These are phyloP conservation scores for Boletus sp. DNA, from an alignment of 768 basidiomycete genomes.

Conservation along the genomic window DNA sequence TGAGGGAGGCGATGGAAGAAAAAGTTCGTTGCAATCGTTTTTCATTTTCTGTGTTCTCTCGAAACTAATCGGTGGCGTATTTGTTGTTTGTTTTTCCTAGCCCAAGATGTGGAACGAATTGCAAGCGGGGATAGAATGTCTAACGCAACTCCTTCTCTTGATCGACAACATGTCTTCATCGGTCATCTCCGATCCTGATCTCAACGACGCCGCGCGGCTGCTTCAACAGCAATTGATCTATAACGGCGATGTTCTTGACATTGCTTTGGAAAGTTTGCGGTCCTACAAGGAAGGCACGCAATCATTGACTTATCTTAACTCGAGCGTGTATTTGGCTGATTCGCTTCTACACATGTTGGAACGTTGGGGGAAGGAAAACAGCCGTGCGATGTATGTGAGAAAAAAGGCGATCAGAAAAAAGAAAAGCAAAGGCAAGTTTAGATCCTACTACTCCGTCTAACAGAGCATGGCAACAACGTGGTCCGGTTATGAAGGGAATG, in stretches of 20 bases:
- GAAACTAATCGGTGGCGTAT: slow-evolving; percentile 10
- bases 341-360: slow-evolving; percentile 88
- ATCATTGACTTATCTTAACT: slow-evolving; percentile 77
- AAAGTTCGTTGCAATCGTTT: slow-evolving; percentile 52
- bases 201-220: slow-evolving; percentile 73
- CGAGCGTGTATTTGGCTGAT: slow-evolving; percentile 80
- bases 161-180: slow-evolving; percentile 78
- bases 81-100: slow-evolving; percentile 37
- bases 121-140: slow-evolving; percentile 90
- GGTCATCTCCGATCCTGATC: slow-evolving; percentile 34
- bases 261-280: slow-evolving; percentile 72
- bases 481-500: slow-evolving; percentile 31
- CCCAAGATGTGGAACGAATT: slow-evolving; percentile 93
- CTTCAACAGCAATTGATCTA: slow-evolving; percentile 92
- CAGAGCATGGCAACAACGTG: slow-evolving; percentile 10
- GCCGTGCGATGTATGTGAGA: slow-evolving; percentile 68
- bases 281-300: slow-evolving; percentile 80
- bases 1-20: slow-evolving; percentile 87
- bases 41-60: not conserved
- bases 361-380: slow-evolving; percentile 72
- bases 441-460: slow-evolving; percentile 20
- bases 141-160: slow-evolving; percentile 86
- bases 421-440: slow-evolving; percentile 46
- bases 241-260: slow-evolving; percentile 91
- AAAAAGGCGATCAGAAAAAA: slow-evolving; percentile 53